Evolutionary conservation across 2,329 filamentous ascomycete genomes (phyloP).

Genomic region (Penicillium sp.): DNA sequence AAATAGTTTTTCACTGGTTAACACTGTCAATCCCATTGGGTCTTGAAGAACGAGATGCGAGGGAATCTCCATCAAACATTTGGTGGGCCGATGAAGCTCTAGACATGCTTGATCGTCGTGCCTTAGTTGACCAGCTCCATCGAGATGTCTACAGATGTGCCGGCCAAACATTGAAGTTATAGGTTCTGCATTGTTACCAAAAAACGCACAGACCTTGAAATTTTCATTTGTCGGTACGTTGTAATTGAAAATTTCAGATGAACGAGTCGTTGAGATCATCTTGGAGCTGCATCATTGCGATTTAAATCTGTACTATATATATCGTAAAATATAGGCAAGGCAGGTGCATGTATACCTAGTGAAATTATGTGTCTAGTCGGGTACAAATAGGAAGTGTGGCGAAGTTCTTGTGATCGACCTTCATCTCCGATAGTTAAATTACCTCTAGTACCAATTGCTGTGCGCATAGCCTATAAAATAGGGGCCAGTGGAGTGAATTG

Average conservation of each 20-base stretch:
- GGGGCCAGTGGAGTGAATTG: background rate
- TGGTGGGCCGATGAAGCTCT: constrained; percentile 2
- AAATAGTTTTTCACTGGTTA: too few species aligned
- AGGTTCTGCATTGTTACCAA: background rate
- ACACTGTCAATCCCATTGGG: background rate
- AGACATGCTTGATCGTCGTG: background rate
- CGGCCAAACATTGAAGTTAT: background rate
- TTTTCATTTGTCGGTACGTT: background rate
- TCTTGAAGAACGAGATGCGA: background rate
- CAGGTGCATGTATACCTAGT: background rate
- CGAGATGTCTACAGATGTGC: background rate
- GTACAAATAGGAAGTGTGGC: background rate
- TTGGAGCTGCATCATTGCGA: background rate
- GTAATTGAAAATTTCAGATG: background rate
- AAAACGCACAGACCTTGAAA: background rate
- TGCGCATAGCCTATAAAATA: background rate
- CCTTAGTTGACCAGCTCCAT: background rate
- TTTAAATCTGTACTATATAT: background rate
- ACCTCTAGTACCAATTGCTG: background rate
- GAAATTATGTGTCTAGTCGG: background rate
- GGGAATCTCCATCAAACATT: background rate
- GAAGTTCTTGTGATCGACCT: background rate
- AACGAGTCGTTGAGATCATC: background rate
- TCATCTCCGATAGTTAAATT: background rate
- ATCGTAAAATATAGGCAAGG: constrained; percentile 1